phyloP scores from a whole-genome alignment of 805 yeast species.

The Metschnikowia cerradonensis region DNA sequence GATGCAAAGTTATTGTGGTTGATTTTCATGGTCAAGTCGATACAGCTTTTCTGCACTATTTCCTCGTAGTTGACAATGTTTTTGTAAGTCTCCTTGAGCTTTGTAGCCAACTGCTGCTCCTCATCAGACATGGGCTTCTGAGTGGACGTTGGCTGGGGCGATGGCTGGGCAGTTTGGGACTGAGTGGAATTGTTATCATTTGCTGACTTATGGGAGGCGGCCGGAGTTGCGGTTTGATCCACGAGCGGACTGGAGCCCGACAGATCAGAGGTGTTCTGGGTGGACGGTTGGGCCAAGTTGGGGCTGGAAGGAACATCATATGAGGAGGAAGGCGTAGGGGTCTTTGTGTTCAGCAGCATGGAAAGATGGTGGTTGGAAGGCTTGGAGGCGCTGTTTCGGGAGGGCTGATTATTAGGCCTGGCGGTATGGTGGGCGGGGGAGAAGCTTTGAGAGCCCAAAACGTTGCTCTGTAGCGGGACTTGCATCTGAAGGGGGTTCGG shows the following conservation, averaged over 20 bases:
- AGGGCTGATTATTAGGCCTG: slow-evolving; percentile 2
- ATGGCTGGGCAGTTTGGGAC: slow-evolving; percentile 7
- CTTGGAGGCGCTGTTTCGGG: slow-evolving; percentile 15
- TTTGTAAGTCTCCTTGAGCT: slow-evolving; percentile 71
- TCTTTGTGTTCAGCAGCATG: slow-evolving; percentile 21
- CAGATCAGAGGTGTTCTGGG: slow-evolving; percentile 38
- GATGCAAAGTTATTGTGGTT: slow-evolving; percentile 26
- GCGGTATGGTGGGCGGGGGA: slow-evolving; percentile 7
- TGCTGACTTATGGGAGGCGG: slow-evolving; percentile 4
- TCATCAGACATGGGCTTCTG: slow-evolving; percentile 47
- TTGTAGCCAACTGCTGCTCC: slow-evolving; percentile 63
- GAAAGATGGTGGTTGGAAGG: slow-evolving; percentile 14
- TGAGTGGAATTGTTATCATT: slow-evolving; percentile 10
- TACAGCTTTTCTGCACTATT: slow-evolving; percentile 66
- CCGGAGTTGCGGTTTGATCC: slow-evolving; percentile 14
- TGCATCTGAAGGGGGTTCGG: slow-evolving; percentile 21
- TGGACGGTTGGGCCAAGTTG: slow-evolving; percentile 25
- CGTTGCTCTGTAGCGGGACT: slow-evolving; percentile 16
- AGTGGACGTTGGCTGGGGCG: slow-evolving; percentile 4
- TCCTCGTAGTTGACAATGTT: slow-evolving; percentile 64
- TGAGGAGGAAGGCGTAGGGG: slow-evolving; percentile 39
- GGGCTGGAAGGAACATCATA: slow-evolving; percentile 42
- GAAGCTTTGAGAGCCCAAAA: slow-evolving; percentile 10
- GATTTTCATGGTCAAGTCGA: slow-evolving; percentile 52
- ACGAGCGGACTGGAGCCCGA: slow-evolving; percentile 33